A percentile compares a stretch with the other conserved stretches of the same genome.
Evolutionary conservation across 2,329 filamentous ascomycete genomes (phyloP).

Genomic region (Mollisiaceae sp.): DNA sequence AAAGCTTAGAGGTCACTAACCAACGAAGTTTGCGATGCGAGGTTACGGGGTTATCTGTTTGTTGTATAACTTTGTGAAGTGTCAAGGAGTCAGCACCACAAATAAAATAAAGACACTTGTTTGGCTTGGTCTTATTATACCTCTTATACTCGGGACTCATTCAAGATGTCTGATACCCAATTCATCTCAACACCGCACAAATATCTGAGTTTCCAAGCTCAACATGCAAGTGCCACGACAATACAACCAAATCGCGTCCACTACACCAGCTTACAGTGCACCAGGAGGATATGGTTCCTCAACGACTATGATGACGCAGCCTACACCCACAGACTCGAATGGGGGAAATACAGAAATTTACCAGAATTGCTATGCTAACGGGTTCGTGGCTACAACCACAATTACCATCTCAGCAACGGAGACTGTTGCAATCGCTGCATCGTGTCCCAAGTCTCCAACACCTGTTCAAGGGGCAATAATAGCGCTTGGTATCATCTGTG

Average conservation of each 20-base stretch:
- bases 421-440: background rate
- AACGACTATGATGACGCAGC: background rate
- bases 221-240: background rate
- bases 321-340: background rate
- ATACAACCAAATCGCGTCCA: background rate
- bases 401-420: background rate
- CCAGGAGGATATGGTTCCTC: background rate
- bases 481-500: background rate
- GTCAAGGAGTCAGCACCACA: background rate
- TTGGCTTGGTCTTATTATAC: background rate
- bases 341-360: background rate
- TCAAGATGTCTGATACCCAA: background rate
- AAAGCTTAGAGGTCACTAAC: background rate
- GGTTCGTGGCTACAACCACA: background rate
- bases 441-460: background rate
- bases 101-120: background rate
- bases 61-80: background rate
- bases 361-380: background rate
- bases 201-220: background rate
- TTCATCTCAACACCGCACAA: no score
- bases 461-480: background rate
- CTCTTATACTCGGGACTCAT: background rate
- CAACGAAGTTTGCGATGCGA: background rate
- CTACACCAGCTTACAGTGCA: background rate
- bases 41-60: background rate